Evolutionary conservation across 331 rosid genomes (phyloP), one percentile per base, ranked within the genome.

Genomic region (Erythrophleum ivorense): DNA sequence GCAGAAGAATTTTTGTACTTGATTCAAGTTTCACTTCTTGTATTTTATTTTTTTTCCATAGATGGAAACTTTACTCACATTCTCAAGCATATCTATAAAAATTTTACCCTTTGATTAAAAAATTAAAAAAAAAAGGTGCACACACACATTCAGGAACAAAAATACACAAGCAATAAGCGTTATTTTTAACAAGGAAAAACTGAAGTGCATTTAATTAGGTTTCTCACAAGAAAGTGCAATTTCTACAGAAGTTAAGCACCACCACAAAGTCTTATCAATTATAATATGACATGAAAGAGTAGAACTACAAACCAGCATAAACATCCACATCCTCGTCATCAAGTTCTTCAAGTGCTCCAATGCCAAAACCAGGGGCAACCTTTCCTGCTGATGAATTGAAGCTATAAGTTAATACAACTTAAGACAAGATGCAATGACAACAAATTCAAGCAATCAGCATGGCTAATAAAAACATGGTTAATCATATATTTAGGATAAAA

Each of bases 261-360:
- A 76, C 34, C 70, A 69, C 33, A 18, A 41, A 34, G 49, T 66
- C 64, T 75, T 65, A 76, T 54, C 29, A 82, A 54, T 38, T 62
- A 43, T 34, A 78, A 34, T 60, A 33, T 38, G 36, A 55, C 78
- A 53, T 73, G 46, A 77, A 66, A 80, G 66, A 41, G 57, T 78
- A 67, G 58, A 73, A 80, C 82, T 76, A 87, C 94, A 77, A 78
- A 96, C 99, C 94, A 72, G 94, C 86, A 91, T 92, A 96, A 66
- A 94, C 98, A 83, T 96, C 99, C 91, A 92, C 98, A 86, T 94
- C 99, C 88, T 94, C 99, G 31, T 86, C 90, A 83, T 92, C 98
- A 77, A 88, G 91, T 78, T 96, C 97, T 87, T 96, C 99, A 67
- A 96, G 98, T 52, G 99, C 99, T 79, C 99, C 99, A 84, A 96